Evolutionary conservation across 1,284 basidiomycete genomes (phyloP), one percentile per base, ranked within the genome.

Genomic region (Tetrapyrgos nigripes): DNA sequence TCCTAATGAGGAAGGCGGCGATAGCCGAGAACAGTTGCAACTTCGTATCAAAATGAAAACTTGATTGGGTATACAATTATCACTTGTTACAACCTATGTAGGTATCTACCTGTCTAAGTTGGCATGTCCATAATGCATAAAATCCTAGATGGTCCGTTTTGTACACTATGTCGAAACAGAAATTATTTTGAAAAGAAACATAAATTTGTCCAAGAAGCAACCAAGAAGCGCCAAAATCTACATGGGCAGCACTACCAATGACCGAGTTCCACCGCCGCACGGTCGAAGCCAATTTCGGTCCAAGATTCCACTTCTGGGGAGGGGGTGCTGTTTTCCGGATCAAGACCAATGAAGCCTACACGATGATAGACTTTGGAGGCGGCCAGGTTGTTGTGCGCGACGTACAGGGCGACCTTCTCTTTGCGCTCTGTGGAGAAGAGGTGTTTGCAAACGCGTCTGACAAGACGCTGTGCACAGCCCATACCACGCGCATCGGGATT

Each of bases 251-350:
- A n/a, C n/a, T 73, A 89, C 87, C 87, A 89, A 65, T 87, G 85
- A 1, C 86, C 86, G 8, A 86, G 76, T 2, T 73, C 62, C 14
- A 87, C 82, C 50, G 69, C 57, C 1, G 62, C 55, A 8, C 69
- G 77, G 65, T 87, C 83, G 62, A 88, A 87, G 0, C 87, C 87
- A 56, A 86, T 71, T 61, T 90, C 88, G 3, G 84, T 66, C 86
- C 86, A 89, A 8, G 71, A 72, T 48, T 86, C 82, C 6, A 83
- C 80, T 11, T 77, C 78, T 21, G 76, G 73, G 3, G 76, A 72
- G 1, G 67, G 66, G 4, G 61, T 63, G 29, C 26, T 24, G 3
- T 63, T 66, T 23, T 69, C 66, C 4, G 69, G 60, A 4, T 66
- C 71, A 17, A 87, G 73, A 3, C 86, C 86, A 5, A 76, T 70